phyloP scores from a whole-genome alignment of 2,329 filamentous ascomycete genomes.

The Calonectria pauciramosa region DNA sequence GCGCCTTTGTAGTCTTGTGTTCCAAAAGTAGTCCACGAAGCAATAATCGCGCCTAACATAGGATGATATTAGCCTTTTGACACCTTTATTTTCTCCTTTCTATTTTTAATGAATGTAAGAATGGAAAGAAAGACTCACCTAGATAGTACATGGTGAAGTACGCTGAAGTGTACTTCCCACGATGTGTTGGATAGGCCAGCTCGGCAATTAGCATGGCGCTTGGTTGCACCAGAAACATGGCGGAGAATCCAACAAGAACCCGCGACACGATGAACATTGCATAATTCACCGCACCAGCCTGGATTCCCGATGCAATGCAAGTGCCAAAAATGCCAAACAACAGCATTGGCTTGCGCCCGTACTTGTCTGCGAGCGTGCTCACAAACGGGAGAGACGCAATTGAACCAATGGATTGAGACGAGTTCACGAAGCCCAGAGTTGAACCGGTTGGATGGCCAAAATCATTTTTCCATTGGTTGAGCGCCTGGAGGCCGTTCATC shows the following conservation, averaged over 20 bases:
- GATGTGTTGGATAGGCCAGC: not conserved
- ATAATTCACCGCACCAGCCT: not conserved
- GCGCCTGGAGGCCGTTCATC: not conserved
- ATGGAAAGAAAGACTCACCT: not conserved
- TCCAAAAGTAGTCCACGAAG: conserved; percentile 10
- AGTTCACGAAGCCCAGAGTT: conserved; percentile 16
- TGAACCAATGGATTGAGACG: conserved; percentile 1
- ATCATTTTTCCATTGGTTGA: not conserved
- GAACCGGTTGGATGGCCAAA: not conserved
- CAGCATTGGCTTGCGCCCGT: not conserved
- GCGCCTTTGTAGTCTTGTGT: not conserved
- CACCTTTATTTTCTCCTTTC: not conserved
- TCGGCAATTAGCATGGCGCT: conserved; percentile 6
- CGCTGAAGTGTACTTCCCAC: conserved; percentile 4
- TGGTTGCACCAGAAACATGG: not conserved
- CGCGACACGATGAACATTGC: conserved; percentile 1
- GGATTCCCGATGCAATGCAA: not conserved
- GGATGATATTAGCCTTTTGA: not conserved
- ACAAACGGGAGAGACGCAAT: conserved; percentile 9
- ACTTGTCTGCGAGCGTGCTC: not conserved
- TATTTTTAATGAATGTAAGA: no score
- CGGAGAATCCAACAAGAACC: not conserved
- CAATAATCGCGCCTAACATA: not conserved
- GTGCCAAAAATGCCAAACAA: conserved; percentile 1
- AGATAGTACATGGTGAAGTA: not conserved